These are phyloP conservation scores for Fusarium domesticum DNA, from an alignment of 2,329 filamentous ascomycete species.

Conservation along the genomic window DNA sequence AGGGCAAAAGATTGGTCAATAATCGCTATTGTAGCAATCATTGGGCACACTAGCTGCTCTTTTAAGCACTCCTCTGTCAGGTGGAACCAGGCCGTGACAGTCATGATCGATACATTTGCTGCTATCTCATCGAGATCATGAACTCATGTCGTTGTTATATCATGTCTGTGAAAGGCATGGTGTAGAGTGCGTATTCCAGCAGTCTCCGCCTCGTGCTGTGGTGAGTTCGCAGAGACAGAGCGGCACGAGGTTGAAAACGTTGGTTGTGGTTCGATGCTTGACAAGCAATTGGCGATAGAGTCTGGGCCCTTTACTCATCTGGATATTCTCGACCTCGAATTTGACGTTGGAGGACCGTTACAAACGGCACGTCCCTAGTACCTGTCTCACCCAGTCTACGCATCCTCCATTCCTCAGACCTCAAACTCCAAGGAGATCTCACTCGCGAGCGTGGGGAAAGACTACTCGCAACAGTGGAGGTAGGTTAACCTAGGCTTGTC, in stretches of 20 bases:
- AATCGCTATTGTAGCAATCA: too few species aligned
- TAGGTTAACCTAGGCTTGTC: not conserved
- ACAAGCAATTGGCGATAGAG: not conserved
- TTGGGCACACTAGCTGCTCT: too few species aligned
- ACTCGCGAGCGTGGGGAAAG: slow-evolving; percentile 4
- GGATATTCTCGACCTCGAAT: not conserved
- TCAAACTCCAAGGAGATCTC: slow-evolving; percentile 9
- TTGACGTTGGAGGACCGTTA: not conserved
- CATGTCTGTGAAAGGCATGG: slow-evolving; percentile 17
- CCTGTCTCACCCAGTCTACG: not conserved
- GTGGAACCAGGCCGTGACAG: too few species aligned
- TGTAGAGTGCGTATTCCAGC: slow-evolving; percentile 15
- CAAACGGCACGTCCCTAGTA: not conserved
- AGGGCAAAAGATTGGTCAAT: too few species aligned
- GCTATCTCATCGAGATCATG: too few species aligned
- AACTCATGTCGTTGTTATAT: too few species aligned
- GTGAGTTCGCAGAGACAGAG: not conserved
- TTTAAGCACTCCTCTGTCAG: too few species aligned
- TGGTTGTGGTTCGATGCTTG: not conserved
- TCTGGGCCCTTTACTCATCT: not conserved
- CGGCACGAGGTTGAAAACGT: fast-evolving
- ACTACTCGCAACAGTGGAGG: slow-evolving; percentile 21
- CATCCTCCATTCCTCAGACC: not conserved
- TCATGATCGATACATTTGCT: too few species aligned
- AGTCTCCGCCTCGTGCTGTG: fast-evolving